These are phyloP conservation scores for Cyclotella kingstonii DNA, from an alignment of 108 stramenopile genomes.

Conservation along the genomic window DNA sequence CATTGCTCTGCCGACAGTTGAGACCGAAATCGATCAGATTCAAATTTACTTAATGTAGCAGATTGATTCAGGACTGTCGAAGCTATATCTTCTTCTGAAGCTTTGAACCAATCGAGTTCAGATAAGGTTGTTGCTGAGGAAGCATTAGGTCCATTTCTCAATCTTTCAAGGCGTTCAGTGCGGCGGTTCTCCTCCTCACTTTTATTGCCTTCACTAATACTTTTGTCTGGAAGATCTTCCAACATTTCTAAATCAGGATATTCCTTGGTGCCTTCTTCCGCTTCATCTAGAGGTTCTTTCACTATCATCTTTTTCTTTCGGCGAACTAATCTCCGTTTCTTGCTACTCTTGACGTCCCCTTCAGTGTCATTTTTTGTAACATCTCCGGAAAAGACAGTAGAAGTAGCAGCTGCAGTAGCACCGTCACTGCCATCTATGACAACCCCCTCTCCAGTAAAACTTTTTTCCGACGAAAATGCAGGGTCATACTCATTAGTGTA, in stretches of 20 bases:
- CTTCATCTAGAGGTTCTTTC: conserved; percentile 6
- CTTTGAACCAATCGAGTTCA: conserved; percentile 41
- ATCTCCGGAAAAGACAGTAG: conserved; percentile 9
- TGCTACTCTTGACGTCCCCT: conserved; percentile 12
- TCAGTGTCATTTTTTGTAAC: conserved; percentile 25
- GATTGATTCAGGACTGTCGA: conserved; percentile 20
- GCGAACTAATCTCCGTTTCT: conserved; percentile 27
- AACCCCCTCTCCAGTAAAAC: conserved; percentile 9
- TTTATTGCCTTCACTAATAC: neutral
- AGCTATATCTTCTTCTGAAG: conserved; percentile 42
- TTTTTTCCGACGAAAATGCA: conserved; percentile 35
- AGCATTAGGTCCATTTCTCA: conserved; percentile 5
- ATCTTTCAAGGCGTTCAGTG: conserved; percentile 52
- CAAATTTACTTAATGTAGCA: conserved; percentile 14
- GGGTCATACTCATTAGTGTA: conserved; percentile 67
- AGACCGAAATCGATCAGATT: conserved; percentile 64
- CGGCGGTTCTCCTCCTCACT: conserved; percentile 45
- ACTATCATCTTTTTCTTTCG: conserved; percentile 38
- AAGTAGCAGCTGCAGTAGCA: conserved; percentile 22
- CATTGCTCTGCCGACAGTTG: conserved; percentile 68
- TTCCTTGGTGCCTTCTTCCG: conserved; percentile 16
- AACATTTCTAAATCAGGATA: conserved; percentile 49
- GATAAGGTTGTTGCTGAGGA: conserved; percentile 1
- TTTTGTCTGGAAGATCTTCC: conserved; percentile 4
- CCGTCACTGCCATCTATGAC: neutral